phyloP scores from a whole-genome alignment of 2,329 filamentous ascomycete genomes.

The Sclerotinia minor region DNA sequence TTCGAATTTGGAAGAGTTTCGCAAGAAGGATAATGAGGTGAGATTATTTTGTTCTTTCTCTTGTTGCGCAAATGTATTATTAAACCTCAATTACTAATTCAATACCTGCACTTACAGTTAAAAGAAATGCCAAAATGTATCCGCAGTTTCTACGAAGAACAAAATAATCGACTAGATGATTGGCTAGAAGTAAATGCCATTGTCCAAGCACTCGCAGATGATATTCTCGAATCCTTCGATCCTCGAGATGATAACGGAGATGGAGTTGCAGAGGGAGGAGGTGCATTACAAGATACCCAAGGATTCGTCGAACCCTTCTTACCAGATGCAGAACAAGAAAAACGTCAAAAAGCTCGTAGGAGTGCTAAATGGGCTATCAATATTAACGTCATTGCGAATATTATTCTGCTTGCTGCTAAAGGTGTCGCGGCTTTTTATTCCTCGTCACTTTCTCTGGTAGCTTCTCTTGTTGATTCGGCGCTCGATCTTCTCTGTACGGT shows the following conservation, averaged over 20 bases:
- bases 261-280: slow-evolving; percentile 54
- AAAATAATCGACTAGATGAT: slow-evolving; percentile 56
- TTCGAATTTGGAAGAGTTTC: slow-evolving; percentile 28
- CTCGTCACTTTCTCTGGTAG: slow-evolving; percentile 58
- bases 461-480: slow-evolving; percentile 59
- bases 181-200: slow-evolving; percentile 60
- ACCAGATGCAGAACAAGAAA: slow-evolving; percentile 54
- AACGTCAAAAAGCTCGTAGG: slow-evolving; percentile 48
- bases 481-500: slow-evolving; percentile 60
- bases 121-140: slow-evolving; percentile 55
- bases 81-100: background rate
- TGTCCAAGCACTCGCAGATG: slow-evolving; percentile 56
- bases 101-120: slow-evolving; percentile 41
- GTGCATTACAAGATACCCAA: slow-evolving; percentile 50
- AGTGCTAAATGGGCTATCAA: slow-evolving; percentile 59
- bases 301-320: slow-evolving; percentile 56
- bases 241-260: slow-evolving; percentile 56
- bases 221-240: slow-evolving; percentile 60
- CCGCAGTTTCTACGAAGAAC: slow-evolving; percentile 54
- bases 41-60: background rate
- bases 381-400: slow-evolving; percentile 58
- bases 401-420: slow-evolving; percentile 56
- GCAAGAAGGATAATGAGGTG: slow-evolving; percentile 33
- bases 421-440: slow-evolving; percentile 53
- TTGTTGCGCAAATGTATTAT: background rate